phyloP scores from a whole-genome alignment of 2,329 filamentous ascomycete species.

The Penicillium aurantiogriseum region DNA sequence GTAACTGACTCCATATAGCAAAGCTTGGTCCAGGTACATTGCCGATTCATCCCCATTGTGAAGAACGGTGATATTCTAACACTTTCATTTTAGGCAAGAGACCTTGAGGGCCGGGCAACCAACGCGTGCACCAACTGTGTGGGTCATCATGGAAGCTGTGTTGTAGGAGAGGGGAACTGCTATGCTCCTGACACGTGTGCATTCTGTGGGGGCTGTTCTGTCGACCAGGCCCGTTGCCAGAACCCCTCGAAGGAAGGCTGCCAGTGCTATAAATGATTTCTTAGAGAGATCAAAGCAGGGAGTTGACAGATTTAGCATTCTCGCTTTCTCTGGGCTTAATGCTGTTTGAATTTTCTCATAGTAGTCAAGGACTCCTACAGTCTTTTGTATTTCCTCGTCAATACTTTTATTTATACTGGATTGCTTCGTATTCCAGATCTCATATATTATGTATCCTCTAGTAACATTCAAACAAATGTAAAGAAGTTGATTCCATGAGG shows the following conservation, averaged over 20 bases:
- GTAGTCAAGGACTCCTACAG: background rate
- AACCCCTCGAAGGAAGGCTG: constrained; percentile 3
- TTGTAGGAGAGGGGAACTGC: constrained; percentile 2
- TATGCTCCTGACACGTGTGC: constrained; percentile 2
- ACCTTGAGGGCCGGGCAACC: background rate
- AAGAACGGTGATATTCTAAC: background rate
- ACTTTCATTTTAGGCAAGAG: background rate
- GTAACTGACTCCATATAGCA: background rate
- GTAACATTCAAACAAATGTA: too few species aligned
- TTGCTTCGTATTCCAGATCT: background rate
- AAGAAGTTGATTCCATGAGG: too few species aligned
- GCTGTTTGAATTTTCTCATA: too few species aligned
- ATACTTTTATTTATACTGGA: background rate
- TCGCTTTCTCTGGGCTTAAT: background rate
- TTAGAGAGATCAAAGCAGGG: too few species aligned
- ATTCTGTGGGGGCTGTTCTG: constrained; percentile 1
- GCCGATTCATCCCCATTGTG: fast-evolving
- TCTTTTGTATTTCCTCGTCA: background rate
- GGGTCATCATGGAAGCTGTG: constrained; percentile 6
- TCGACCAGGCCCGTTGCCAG: constrained; percentile 3
- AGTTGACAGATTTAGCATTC: background rate
- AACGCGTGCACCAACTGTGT: constrained; percentile 3
- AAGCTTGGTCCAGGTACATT: background rate
- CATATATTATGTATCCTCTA: too few species aligned
- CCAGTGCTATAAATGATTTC: constrained; percentile 2